Percentiles rank a stretch among this genome's conserved stretches.
Evolutionary conservation across 192 early-diverging fungal genomes (phyloP).

Genomic region (Chytriomyces sp.): DNA sequence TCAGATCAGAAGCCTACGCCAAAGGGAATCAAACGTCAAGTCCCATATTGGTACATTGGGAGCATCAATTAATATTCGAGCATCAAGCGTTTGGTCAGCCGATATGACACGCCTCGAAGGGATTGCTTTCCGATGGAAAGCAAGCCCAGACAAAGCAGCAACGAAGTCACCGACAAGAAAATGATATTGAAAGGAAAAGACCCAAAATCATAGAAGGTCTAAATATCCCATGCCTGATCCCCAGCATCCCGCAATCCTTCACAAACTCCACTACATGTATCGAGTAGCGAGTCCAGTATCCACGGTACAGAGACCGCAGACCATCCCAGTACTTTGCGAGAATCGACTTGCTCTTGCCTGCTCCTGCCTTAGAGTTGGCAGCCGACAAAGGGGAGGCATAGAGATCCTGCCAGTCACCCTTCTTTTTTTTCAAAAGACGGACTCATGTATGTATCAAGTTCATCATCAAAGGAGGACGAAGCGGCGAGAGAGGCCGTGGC

Average conservation of each 20-base stretch:
- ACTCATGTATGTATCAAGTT: conserved; percentile 16
- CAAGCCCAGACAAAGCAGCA: too few relatives aligned
- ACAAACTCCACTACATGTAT: conserved; percentile 40
- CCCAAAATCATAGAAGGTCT: background rate
- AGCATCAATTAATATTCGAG: too few relatives aligned
- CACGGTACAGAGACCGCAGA: conserved; percentile 46
- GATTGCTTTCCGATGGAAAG: too few relatives aligned
- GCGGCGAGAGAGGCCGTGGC: conserved; percentile 10
- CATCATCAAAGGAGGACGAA: background rate
- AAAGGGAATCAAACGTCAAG: too few relatives aligned
- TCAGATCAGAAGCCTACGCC: too few relatives aligned
- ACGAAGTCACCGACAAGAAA: too few relatives aligned
- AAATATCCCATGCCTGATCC: conserved; percentile 19
- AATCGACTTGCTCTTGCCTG: background rate
- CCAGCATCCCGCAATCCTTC: conserved; percentile 28
- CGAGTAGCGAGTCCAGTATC: conserved; percentile 57
- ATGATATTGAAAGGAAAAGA: too few relatives aligned
- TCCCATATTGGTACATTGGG: too few relatives aligned
- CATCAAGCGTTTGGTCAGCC: too few relatives aligned
- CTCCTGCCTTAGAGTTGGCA: background rate
- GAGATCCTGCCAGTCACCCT: conserved; percentile 35
- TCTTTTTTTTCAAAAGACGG: conserved; percentile 11
- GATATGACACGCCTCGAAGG: too few relatives aligned
- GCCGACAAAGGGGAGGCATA: conserved; percentile 9
- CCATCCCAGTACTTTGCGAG: conserved; percentile 40